phyloP scores from a whole-genome alignment of 768 basidiomycete species.

The Lactifluus subvellereus region DNA sequence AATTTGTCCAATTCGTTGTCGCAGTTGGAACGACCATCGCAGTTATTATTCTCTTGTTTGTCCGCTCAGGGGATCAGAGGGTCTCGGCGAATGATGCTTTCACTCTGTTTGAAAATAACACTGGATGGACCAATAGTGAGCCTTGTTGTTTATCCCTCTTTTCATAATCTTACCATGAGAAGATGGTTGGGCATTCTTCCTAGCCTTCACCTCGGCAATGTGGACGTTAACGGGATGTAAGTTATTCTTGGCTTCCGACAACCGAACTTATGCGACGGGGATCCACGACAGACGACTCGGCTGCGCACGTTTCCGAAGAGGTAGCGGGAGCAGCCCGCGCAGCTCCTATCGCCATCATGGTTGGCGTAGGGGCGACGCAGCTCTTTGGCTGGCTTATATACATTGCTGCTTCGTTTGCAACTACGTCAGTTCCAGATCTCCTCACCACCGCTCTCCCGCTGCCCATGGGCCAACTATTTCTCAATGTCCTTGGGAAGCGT shows the following conservation, averaged over 20 bases:
- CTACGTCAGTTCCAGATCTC: slow-evolving; percentile 46
- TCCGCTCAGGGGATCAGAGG: slow-evolving; percentile 43
- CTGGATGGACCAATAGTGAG: slow-evolving; percentile 60
- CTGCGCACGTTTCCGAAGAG: slow-evolving; percentile 72
- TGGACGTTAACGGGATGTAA: slow-evolving; percentile 74
- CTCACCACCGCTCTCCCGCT: slow-evolving; percentile 48
- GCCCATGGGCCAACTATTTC: slow-evolving; percentile 68
- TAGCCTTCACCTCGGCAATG: slow-evolving; percentile 71
- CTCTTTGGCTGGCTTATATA: slow-evolving; percentile 59
- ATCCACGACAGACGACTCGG: slow-evolving; percentile 54
- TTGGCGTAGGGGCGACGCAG: slow-evolving; percentile 55
- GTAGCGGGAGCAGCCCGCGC: slow-evolving; percentile 55
- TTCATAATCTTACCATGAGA: neutral
- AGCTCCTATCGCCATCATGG: slow-evolving; percentile 64
- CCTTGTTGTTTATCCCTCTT: neutral
- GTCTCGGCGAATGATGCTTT: slow-evolving; percentile 68
- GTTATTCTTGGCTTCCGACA: slow-evolving; percentile 24
- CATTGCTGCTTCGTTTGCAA: slow-evolving; percentile 62
- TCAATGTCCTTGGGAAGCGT: slow-evolving; percentile 55
- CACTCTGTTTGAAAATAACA: slow-evolving; percentile 64
- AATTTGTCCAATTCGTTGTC: neutral
- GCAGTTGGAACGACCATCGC: slow-evolving; percentile 61
- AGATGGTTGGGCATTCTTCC: slow-evolving; percentile 71
- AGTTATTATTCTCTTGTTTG: slow-evolving; percentile 54
- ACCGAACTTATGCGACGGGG: slow-evolving; percentile 1